Evolutionary conservation across 2,329 filamentous ascomycete species (phyloP).

Genomic region (Aspergillus costaricaensis): DNA sequence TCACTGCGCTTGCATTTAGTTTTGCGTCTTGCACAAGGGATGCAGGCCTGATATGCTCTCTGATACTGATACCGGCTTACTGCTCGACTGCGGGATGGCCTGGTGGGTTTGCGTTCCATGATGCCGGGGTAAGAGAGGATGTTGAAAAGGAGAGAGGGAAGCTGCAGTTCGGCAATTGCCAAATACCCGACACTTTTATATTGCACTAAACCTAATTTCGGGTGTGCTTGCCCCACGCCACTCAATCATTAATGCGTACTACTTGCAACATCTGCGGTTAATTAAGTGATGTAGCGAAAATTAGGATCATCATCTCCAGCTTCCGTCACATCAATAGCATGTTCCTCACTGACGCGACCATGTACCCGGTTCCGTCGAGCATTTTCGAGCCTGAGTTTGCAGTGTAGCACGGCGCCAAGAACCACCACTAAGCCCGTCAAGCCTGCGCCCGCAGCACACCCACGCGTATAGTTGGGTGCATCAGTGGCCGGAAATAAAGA

Average conservation of each 20-base stretch:
- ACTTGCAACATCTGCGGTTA: too few species aligned
- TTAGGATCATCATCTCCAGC: slow-evolving; percentile 24
- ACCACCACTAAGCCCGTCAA: slow-evolving; percentile 26
- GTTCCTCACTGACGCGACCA: slow-evolving; percentile 19
- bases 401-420: slow-evolving; percentile 23
- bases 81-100: slow-evolving; percentile 20
- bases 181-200: background rate
- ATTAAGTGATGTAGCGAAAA: slow-evolving; percentile 27
- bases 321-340: slow-evolving; percentile 27
- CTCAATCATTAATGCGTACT: too few species aligned
- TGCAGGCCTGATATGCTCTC: slow-evolving; percentile 52
- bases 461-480: slow-evolving; percentile 24
- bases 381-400: slow-evolving; percentile 23
- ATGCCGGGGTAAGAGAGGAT: background rate
- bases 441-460: slow-evolving; percentile 26
- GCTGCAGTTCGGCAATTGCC: background rate
- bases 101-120: slow-evolving; percentile 1
- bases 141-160: background rate
- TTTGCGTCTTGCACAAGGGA: slow-evolving; percentile 49
- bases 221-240: background rate
- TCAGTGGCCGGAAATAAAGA: slow-evolving; percentile 27
- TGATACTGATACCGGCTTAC: slow-evolving; percentile 39
- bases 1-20: slow-evolving; percentile 46
- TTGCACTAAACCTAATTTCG: background rate
- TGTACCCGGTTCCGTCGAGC: slow-evolving; percentile 23